phyloP scores from a whole-genome alignment of 2,329 filamentous ascomycete species.

The Xylariaceae sp. region DNA sequence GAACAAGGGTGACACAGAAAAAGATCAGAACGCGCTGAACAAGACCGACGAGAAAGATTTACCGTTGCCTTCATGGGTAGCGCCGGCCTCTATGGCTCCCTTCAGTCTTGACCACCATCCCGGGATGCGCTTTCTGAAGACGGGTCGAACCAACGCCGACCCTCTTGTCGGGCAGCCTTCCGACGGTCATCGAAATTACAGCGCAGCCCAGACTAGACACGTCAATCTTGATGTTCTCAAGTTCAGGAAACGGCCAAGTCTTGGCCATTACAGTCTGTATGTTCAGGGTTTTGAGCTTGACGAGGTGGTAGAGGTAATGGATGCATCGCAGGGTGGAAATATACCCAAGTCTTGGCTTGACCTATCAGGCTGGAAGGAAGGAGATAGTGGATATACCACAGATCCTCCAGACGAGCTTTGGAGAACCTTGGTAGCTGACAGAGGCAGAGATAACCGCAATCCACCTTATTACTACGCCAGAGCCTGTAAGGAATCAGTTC shows the following conservation, averaged over 20 bases:
- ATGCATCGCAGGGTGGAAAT: conserved; percentile 1
- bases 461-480: conserved; percentile 4
- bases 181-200: conserved; percentile 29
- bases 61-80: conserved; percentile 4
- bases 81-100: not conserved
- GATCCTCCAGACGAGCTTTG: conserved; percentile 8
- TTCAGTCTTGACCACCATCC: not conserved
- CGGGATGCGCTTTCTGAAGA: not conserved
- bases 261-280: conserved; percentile 31
- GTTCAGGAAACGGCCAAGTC: conserved; percentile 24
- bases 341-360: conserved; percentile 9
- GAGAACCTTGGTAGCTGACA: conserved; percentile 11
- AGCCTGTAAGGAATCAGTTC: conserved; percentile 2
- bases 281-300: conserved; percentile 33
- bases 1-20: not conserved
- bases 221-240: conserved; percentile 19
- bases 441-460: conserved; percentile 1
- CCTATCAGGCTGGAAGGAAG: not conserved
- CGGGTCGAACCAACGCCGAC: conserved; percentile 4
- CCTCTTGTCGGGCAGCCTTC: conserved; percentile 3
- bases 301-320: conserved; percentile 14
- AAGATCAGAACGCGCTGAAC: not conserved
- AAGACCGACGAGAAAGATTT: not conserved
- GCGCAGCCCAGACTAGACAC: conserved; percentile 25
- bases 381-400: not conserved